Conservation (phyloP, 2,329 filamentous ascomycete genomes). For the Scedosporium boydii region DNA sequence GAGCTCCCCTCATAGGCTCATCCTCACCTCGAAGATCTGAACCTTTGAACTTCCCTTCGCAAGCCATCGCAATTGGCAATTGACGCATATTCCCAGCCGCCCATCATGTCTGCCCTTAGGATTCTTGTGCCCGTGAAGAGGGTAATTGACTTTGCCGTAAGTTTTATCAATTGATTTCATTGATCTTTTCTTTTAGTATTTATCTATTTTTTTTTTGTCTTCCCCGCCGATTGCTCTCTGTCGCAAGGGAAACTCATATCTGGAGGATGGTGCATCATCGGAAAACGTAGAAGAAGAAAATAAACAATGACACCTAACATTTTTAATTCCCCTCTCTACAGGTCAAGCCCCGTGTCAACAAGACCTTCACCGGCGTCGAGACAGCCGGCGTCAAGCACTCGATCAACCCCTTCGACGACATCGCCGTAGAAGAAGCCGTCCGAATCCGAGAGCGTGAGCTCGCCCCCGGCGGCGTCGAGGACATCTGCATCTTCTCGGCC, state of each 20-base stretch:
- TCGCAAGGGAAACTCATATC: not conserved
- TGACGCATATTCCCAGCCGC: slow-evolving; percentile 11
- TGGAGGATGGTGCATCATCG: no score
- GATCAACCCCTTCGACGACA: slow-evolving; percentile 98
- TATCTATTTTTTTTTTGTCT: not conserved
- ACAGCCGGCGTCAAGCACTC: slow-evolving; percentile 90
- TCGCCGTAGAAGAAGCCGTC: slow-evolving; percentile 92
- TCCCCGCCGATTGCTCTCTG: not conserved
- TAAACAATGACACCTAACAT: no score
- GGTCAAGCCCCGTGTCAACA: slow-evolving; percentile 63
- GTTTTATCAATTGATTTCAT: slow-evolving; percentile 19
- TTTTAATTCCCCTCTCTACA: slow-evolving; percentile 17
- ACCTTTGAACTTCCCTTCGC: not conserved
- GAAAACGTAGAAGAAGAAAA: no score
- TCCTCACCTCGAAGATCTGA: not conserved
- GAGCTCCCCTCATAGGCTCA: not conserved
- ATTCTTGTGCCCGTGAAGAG: slow-evolving; percentile 75
- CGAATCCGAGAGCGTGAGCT: slow-evolving; percentile 82
- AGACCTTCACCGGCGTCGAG: slow-evolving; percentile 76
- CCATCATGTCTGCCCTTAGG: slow-evolving; percentile 52
- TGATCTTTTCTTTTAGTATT: not conserved
- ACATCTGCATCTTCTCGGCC: slow-evolving; percentile 83
- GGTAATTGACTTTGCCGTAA: slow-evolving; percentile 79
- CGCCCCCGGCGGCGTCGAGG: slow-evolving; percentile 66
- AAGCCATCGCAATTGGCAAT: not conserved